phyloP scores from a whole-genome alignment of 2,329 filamentous ascomycete genomes.

The Diaporthe citrichinensis region DNA sequence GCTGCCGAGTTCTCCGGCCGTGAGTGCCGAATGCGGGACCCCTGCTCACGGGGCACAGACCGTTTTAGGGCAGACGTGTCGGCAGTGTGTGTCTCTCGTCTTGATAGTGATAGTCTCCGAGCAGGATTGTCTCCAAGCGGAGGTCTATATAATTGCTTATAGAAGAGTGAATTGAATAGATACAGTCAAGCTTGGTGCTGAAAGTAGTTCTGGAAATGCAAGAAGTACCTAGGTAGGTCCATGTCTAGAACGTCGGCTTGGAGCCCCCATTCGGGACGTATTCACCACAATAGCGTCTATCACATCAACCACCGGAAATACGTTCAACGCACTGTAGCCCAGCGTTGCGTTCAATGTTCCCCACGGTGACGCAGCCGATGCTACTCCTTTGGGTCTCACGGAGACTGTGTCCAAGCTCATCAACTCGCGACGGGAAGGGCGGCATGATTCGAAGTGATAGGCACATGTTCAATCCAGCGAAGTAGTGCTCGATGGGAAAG shows the following conservation, averaged over 20 bases:
- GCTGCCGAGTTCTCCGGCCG: conserved; percentile 6
- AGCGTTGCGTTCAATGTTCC: background rate
- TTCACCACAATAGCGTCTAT: background rate
- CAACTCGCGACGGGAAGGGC: background rate
- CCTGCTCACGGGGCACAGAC: conserved; percentile 5
- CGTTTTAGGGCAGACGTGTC: conserved; percentile 1
- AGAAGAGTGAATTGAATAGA: background rate
- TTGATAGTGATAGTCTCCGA: background rate
- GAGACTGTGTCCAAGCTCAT: background rate
- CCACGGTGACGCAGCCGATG: background rate
- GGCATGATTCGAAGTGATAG: background rate
- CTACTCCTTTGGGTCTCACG: background rate
- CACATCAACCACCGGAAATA: background rate
- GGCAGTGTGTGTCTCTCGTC: conserved; percentile 7
- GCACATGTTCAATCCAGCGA: background rate
- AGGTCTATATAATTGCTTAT: background rate
- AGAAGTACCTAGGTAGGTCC: too few relatives aligned
- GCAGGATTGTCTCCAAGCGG: background rate
- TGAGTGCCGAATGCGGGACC: conserved; percentile 23
- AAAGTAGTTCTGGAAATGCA: too few relatives aligned
- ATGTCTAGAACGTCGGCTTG: too few relatives aligned
- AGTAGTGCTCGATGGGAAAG: background rate
- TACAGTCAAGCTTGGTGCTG: background rate
- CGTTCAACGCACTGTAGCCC: too few relatives aligned
- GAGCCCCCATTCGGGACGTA: background rate